Evolutionary conservation across 129 eudicot species (phyloP).

Genomic region (Silybum marianum): DNA sequence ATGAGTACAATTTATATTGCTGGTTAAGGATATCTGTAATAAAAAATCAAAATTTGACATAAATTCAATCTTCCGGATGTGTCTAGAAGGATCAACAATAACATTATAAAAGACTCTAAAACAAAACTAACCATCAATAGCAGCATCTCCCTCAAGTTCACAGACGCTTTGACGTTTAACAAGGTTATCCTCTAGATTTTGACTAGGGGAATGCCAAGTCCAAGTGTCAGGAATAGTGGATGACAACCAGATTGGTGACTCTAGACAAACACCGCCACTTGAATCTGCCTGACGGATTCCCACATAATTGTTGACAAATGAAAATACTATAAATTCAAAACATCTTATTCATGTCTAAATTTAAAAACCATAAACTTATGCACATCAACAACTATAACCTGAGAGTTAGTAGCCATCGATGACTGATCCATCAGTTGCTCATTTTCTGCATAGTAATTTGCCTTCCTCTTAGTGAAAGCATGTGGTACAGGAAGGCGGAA

Average conservation of each 20-base stretch:
- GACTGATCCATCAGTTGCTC: constrained; percentile 28
- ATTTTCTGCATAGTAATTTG: constrained; percentile 26
- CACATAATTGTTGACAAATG: constrained; percentile 20
- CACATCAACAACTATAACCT: constrained; percentile 38
- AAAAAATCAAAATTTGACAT: constrained; percentile 6
- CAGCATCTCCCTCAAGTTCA: constrained; percentile 95
- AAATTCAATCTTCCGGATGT: constrained; percentile 14
- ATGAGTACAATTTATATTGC: constrained; percentile 52
- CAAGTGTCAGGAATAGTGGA: constrained; percentile 81
- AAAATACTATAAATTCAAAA: constrained; percentile 22
- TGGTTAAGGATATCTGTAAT: constrained; percentile 83
- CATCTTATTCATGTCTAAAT: constrained; percentile 11
- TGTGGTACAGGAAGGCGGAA: constrained; percentile 85
- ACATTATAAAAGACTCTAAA: neutral
- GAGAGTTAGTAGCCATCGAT: constrained; percentile 40
- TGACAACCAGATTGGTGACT: constrained; percentile 61
- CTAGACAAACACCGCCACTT: constrained; percentile 35
- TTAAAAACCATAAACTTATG: constrained; percentile 12
- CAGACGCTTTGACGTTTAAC: constrained; percentile 76
- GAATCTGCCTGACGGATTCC: constrained; percentile 61
- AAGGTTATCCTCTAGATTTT: constrained; percentile 33
- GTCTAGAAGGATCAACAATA: neutral
- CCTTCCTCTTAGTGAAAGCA: constrained; percentile 38
- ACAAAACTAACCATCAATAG: constrained; percentile 65
- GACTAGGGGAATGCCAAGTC: constrained; percentile 65